Evolutionary conservation across 768 basidiomycete genomes (phyloP), one percentile per base, ranked within the genome.

Genomic region (Coprinellus aureogranulatus): DNA sequence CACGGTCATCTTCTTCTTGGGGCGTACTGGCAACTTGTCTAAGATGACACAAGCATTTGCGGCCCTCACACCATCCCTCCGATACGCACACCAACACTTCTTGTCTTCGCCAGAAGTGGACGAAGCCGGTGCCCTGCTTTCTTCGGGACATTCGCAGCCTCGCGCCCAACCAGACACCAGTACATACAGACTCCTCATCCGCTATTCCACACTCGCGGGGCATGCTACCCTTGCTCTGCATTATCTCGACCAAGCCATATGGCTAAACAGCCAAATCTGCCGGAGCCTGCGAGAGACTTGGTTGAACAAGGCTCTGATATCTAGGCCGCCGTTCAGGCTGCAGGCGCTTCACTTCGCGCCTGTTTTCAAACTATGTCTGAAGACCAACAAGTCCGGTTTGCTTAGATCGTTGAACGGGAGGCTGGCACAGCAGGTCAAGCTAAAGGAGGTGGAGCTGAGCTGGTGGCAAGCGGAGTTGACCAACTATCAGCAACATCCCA

Each of bases 21-120:
- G 89, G 14, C 78, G 79, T 9, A 64, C 78, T 18, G 80, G 83
- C 12, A 72, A 85, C 53, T 69, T 89, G 39, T 84, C 88, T 3
- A 85, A 82, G 62, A 79, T 93, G 66, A 80, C 92, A 4, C 83
- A 85, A 64, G 79, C 86, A 1, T 93, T 92, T 64, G 91, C 92
- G 62, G 84, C 89, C 27, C 82, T 92, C 57, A 90, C 90, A 0
- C 79, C 84, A 48, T 88, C 89, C 16, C 76, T 91, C 27, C 85
- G 87, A 11, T 70, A 73, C 58, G 76, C 79, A 42, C 75, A 70
- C 48, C 72, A 78, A 65, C 74, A 77, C 61, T 72, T 77, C 54
- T 76, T 81, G 59, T 72, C 79, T 5, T 78, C 83, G 12, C 88
- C 86, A 67, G 87, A 88, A 45, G 86, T 88, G 22, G 87, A 88